Conservation (phyloP, 2,329 filamentous ascomycete species). For the Fusarium concolor region DNA sequence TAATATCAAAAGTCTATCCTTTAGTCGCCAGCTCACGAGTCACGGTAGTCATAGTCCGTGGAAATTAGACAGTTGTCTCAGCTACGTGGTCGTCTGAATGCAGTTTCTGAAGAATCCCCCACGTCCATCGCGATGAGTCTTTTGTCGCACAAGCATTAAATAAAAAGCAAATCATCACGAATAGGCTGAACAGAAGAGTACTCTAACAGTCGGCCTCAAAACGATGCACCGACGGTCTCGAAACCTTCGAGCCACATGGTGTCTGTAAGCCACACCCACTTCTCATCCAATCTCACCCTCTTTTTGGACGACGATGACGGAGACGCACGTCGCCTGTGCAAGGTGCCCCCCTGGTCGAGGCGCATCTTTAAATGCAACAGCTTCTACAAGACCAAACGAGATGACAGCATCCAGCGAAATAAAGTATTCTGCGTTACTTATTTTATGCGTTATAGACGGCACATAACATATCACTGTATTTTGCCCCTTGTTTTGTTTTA, state of each 20-base stretch:
- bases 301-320: slow-evolving; percentile 26
- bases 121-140: slow-evolving; percentile 6
- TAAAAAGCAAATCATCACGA: slow-evolving; percentile 9
- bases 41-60: neutral
- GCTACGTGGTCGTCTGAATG: neutral
- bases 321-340: slow-evolving; percentile 14
- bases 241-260: slow-evolving; percentile 34
- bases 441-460: neutral
- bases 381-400: slow-evolving; percentile 8
- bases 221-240: slow-evolving; percentile 13
- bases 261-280: slow-evolving; percentile 14
- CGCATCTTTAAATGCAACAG: slow-evolving; percentile 10
- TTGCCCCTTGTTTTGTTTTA: neutral
- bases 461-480: neutral
- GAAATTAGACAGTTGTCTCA: neutral
- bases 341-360: slow-evolving; percentile 21
- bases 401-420: slow-evolving; percentile 30
- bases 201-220: slow-evolving; percentile 14
- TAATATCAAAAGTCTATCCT: slow-evolving; percentile 9
- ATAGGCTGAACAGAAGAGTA: slow-evolving; percentile 4
- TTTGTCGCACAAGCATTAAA: neutral
- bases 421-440: neutral
- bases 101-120: neutral
- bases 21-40: slow-evolving; percentile 7
- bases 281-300: slow-evolving; percentile 9